These are phyloP conservation scores for Termitomyces sp. DNA, from an alignment of 768 basidiomycete genomes.

Conservation along the genomic window DNA sequence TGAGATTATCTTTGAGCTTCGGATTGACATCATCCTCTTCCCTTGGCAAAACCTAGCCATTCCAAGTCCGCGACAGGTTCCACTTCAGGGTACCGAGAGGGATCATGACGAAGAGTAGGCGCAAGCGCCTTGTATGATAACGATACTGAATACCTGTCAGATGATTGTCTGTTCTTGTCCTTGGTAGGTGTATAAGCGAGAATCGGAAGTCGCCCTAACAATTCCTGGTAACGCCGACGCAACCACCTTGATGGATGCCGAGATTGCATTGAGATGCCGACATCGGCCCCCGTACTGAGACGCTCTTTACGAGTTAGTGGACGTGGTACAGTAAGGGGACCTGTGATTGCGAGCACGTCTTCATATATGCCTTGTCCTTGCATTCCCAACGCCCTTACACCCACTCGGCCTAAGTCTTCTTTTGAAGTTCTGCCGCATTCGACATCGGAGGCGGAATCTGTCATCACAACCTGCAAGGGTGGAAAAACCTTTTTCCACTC, in stretches of 20 bases:
- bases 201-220: slow-evolving; percentile 58
- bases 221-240: slow-evolving; percentile 48
- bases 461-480: slow-evolving; percentile 47
- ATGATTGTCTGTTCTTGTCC: slow-evolving; percentile 5
- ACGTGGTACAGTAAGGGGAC: slow-evolving; percentile 20
- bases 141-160: slow-evolving; percentile 23
- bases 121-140: slow-evolving; percentile 24
- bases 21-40: slow-evolving; percentile 3
- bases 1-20: slow-evolving; percentile 2
- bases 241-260: slow-evolving; percentile 42
- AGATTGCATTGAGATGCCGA: neutral
- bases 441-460: slow-evolving; percentile 7
- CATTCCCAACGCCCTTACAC: slow-evolving; percentile 32
- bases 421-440: slow-evolving; percentile 2
- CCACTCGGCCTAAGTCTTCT: slow-evolving; percentile 13
- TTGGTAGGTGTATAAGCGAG: slow-evolving; percentile 29
- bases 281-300: neutral
- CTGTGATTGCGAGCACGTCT: slow-evolving; percentile 41
- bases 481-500: slow-evolving; percentile 53
- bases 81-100: slow-evolving; percentile 21
- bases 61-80: slow-evolving; percentile 22
- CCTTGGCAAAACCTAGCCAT: slow-evolving; percentile 25
- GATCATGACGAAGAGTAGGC: slow-evolving; percentile 15
- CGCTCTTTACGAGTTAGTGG: slow-evolving; percentile 29
- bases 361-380: slow-evolving; percentile 37